Base-by-base conservation (phyloP, 2,329 filamentous ascomycete species). In the Phyllosticta ampelicida region DNA sequence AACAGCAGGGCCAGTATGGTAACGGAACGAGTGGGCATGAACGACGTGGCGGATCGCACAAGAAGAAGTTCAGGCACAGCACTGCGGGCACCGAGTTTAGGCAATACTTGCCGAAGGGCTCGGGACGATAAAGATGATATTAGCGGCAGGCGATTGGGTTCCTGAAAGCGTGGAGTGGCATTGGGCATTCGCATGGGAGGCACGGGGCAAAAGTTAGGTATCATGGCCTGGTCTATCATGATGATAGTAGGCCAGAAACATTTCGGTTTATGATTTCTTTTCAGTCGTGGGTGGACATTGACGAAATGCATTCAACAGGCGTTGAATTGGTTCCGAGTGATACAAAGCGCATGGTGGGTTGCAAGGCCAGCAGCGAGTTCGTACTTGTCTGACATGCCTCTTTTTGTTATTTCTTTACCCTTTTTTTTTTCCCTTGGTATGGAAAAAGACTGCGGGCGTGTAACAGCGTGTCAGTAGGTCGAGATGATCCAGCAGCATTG, bases 51-150 rank as follows among this genome's bases (percentile, higher is more conserved):
- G 56, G 49, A 6, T 44, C 36, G 1, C 36, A 44, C 13, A 19
- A 56, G 54, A 30, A 56, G 54, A 30, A 23, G 8, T 55, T 29
- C 48, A 51, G 54, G 30, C 55, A 59, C 23, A 56, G 30, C 10
- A 48, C 51, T 21, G 36, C 54, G 1, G 58, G 58, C 8, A 56
- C 58, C 2, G 58, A 60, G 50, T 60, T 60, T 9, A 50, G 58
- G 26, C 54, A 49, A 4, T 60, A 56, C 10, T n/a, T 44, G 36
- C 36, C 36, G 5, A 44, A 44, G 36, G 36, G 36, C 2, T 56
- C 53, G 21, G 58, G 58, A 28, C 58, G 54, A 19, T 56, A 56
- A 36, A 23, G 51, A n/a, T 53, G 48, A 19, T 59, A 23, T 48
- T 4, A 18, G 28, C 11, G 23, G 20, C 21, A 28, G 16, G 18